A percentile compares a stretch with the other conserved stretches of the same genome.
Conservation (phyloP, 2,329 filamentous ascomycete species). For the Epichloe uncinata region DNA sequence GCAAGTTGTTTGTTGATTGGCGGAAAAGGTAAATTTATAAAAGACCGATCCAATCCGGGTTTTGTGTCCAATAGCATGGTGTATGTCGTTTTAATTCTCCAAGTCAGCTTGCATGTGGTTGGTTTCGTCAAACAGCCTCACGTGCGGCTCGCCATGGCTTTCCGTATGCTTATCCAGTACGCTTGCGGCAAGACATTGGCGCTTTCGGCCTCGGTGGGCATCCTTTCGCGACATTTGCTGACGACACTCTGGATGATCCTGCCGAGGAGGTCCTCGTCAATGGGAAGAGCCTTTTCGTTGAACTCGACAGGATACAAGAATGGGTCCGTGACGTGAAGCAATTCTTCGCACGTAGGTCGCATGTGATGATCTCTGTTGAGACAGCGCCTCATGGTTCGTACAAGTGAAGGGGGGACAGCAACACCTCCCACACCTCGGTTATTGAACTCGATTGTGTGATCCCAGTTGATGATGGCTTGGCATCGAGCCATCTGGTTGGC, state of each 20-base stretch:
- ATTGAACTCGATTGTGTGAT: constrained; percentile 60
- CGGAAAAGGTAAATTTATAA: background rate
- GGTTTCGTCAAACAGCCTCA: constrained; percentile 6
- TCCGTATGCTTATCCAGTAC: constrained; percentile 47
- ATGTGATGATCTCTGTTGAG: constrained; percentile 48
- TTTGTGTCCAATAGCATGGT: background rate
- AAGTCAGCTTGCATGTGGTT: background rate
- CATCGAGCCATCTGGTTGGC: constrained; percentile 75
- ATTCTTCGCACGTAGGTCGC: constrained; percentile 49
- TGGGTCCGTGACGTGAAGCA: constrained; percentile 44
- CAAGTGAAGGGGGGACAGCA: constrained; percentile 42
- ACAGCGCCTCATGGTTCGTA: constrained; percentile 51
- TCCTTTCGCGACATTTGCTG: constrained; percentile 41
- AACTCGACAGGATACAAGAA: constrained; percentile 51
- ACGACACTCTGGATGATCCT: constrained; percentile 52
- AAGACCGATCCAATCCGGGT: background rate
- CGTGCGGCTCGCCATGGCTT: constrained; percentile 28
- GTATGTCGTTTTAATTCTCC: background rate
- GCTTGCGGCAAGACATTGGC: constrained; percentile 44
- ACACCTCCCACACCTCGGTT: constrained; percentile 53
- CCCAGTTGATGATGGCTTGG: constrained; percentile 72
- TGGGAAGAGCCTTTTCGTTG: constrained; percentile 41
- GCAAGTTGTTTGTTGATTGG: background rate
- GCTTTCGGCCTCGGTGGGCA: constrained; percentile 45
- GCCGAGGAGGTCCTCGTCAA: constrained; percentile 48